Evolutionary conservation across 2,329 filamentous ascomycete genomes (phyloP).

Genomic region (Hypoxylon sp.): DNA sequence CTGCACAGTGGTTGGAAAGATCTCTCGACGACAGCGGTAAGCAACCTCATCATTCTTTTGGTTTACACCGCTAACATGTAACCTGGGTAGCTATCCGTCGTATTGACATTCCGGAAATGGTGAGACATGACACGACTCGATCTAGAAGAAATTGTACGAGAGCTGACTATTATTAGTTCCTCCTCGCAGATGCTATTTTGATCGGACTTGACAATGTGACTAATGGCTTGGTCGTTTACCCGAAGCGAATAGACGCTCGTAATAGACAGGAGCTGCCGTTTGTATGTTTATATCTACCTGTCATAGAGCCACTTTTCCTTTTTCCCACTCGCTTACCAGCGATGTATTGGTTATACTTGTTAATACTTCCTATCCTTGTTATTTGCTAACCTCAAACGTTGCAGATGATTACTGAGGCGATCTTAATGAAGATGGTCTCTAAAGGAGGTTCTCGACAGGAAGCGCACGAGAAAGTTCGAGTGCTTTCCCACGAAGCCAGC

Average conservation of each 20-base stretch:
- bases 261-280: slow-evolving; percentile 72
- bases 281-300: slow-evolving; percentile 13
- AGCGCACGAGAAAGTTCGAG: slow-evolving; percentile 88
- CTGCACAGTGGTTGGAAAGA: slow-evolving; percentile 82
- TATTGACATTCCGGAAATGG: slow-evolving; percentile 74
- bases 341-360: not conserved
- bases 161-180: slow-evolving; percentile 59
- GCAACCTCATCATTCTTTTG: slow-evolving; percentile 62
- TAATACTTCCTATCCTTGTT: not conserved
- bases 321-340: no score
- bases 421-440: slow-evolving; percentile 52
- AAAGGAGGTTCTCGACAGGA: slow-evolving; percentile 52
- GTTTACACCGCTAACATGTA: slow-evolving; percentile 10
- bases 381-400: slow-evolving; percentile 3
- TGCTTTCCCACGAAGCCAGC: slow-evolving; percentile 83
- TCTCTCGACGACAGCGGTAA: slow-evolving; percentile 77
- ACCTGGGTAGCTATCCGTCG: slow-evolving; percentile 49
- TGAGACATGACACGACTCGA: not conserved
- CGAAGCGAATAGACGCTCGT: slow-evolving; percentile 76
- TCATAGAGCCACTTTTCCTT: not conserved
- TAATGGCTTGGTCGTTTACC: slow-evolving; percentile 83
- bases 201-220: slow-evolving; percentile 78
- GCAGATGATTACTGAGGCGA: slow-evolving; percentile 78
- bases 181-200: slow-evolving; percentile 77
- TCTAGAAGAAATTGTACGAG: not conserved